These are phyloP conservation scores for carrot (Daucus carota) DNA, from an alignment of 129 eudicot species.

Conservation along the genomic window DH1_v3.0 NC_030382.2:52587001-52587500, in stretches of 20 bases:
- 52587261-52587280: constrained; percentile 65
- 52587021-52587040: background rate
- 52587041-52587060: background rate
- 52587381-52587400: background rate
- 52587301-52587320: constrained; percentile 73
- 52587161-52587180: background rate
- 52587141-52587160: background rate
- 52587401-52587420: background rate
- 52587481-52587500: background rate
- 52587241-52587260: constrained; percentile 81
- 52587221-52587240: constrained; percentile 74
- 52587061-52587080: background rate
- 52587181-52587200: constrained; percentile 72
- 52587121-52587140: background rate
- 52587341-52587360: constrained; percentile 52
- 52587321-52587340: constrained; percentile 67
- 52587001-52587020: background rate
- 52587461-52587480: background rate
- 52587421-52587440: background rate
- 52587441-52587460: background rate
- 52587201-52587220: constrained; percentile 78
- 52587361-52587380: background rate
- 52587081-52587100: background rate
- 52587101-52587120: background rate
- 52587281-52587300: constrained; percentile 63